phyloP scores from a whole-genome alignment of 2,329 filamentous ascomycete species.

The Fusarium globosum region DNA sequence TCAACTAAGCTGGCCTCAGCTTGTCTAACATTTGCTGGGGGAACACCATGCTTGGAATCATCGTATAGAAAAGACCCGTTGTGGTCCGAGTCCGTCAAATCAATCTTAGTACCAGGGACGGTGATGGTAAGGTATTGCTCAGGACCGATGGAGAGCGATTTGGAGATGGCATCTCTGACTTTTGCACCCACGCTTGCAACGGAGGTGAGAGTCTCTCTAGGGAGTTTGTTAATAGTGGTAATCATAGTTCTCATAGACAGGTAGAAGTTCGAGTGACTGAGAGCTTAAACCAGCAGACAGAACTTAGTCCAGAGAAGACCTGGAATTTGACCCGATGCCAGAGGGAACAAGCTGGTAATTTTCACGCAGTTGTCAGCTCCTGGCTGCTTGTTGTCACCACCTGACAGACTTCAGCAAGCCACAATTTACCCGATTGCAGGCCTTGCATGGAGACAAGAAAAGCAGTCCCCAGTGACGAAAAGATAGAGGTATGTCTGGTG shows the following conservation, averaged over 20 bases:
- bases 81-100: not conserved
- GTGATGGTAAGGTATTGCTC: not conserved
- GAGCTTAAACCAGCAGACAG: too few species aligned
- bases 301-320: too few species aligned
- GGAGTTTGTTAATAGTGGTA: not conserved
- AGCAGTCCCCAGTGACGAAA: not conserved
- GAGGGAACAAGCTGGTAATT: too few species aligned
- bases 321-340: not conserved
- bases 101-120: not conserved
- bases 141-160: not conserved
- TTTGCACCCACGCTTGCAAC: not conserved
- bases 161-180: not conserved
- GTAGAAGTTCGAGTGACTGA: not conserved
- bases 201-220: not conserved
- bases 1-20: not conserved
- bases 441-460: not conserved
- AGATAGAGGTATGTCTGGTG: rapidly evolving
- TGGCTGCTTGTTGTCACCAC: too few species aligned
- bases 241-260: not conserved
- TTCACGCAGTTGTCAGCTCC: too few species aligned
- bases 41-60: rapidly evolving
- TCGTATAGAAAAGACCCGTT: not conserved
- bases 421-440: not conserved
- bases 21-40: not conserved
- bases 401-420: not conserved